phyloP scores from a whole-genome alignment of 768 basidiomycete species.

The Tricholomella constricta region DNA sequence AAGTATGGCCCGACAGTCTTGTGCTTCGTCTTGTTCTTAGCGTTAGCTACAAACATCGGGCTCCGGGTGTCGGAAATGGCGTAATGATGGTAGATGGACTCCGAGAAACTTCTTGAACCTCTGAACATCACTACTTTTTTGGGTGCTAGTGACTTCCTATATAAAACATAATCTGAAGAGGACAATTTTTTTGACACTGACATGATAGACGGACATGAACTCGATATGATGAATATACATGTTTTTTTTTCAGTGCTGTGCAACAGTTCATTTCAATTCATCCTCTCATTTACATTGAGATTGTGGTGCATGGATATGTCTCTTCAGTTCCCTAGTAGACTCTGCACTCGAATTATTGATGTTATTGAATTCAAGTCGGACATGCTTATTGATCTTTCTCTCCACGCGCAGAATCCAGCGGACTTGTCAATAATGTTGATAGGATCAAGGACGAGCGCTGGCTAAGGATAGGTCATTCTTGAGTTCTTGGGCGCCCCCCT shows the following conservation, averaged over 20 bases:
- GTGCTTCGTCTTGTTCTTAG: constrained; percentile 66
- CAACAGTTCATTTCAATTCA: no score
- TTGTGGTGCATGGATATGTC: no score
- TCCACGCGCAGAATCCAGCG: background rate
- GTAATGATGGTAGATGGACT: constrained; percentile 15
- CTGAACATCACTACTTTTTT: background rate
- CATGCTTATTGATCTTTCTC: no score
- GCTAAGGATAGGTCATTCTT: background rate
- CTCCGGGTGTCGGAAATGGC: constrained; percentile 66
- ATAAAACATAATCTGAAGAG: no score
- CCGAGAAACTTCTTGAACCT: background rate
- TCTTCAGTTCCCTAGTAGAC: no score
- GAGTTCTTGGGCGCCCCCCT: background rate
- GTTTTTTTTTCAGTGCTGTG: no score
- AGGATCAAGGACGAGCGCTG: background rate
- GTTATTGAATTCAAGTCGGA: no score
- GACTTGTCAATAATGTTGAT: background rate
- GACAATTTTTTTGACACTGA: no score
- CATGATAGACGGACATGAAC: no score
- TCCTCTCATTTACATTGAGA: no score
- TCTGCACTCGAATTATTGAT: no score
- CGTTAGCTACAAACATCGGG: constrained; percentile 75
- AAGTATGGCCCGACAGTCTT: constrained; percentile 83
- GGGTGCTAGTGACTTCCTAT: background rate
- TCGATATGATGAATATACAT: no score